phyloP scores from a whole-genome alignment of 306 rosid genomes.

The Vicia villosa region DNA sequence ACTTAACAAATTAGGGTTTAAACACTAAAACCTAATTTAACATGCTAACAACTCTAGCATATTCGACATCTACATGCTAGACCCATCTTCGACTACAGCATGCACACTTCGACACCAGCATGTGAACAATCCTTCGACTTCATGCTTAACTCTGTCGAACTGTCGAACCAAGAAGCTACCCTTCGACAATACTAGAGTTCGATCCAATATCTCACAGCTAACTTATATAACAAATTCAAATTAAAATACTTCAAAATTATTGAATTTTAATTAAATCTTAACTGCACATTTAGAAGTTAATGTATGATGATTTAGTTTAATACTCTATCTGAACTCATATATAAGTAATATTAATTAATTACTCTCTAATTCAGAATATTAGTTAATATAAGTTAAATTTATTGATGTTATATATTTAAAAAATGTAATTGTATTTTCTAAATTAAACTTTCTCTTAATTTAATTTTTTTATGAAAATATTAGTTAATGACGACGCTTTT shows the following conservation, averaged over 20 bases:
- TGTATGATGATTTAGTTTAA: neutral
- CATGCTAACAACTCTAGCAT: too few species aligned
- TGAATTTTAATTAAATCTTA: neutral
- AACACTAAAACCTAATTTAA: too few species aligned
- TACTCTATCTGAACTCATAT: neutral
- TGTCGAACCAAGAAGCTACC: too few species aligned
- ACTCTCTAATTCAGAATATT: neutral
- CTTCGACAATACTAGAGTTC: too few species aligned
- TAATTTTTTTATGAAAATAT: neutral
- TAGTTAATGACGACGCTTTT: neutral
- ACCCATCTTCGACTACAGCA: too few species aligned
- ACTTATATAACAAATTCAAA: neutral
- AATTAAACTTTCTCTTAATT: neutral
- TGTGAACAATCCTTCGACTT: too few species aligned
- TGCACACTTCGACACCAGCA: too few species aligned
- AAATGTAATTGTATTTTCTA: neutral
- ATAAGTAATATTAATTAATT: neutral
- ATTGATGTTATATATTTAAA: neutral
- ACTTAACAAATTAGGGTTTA: too few species aligned
- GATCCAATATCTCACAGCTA: too few species aligned
- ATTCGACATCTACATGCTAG: too few species aligned
- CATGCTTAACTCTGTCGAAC: too few species aligned
- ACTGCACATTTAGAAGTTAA: neutral
- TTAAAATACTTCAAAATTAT: neutral
- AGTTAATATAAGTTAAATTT: neutral